Conservation (phyloP, 2,329 filamentous ascomycete genomes). For the Elsinoe arachidis region DNA sequence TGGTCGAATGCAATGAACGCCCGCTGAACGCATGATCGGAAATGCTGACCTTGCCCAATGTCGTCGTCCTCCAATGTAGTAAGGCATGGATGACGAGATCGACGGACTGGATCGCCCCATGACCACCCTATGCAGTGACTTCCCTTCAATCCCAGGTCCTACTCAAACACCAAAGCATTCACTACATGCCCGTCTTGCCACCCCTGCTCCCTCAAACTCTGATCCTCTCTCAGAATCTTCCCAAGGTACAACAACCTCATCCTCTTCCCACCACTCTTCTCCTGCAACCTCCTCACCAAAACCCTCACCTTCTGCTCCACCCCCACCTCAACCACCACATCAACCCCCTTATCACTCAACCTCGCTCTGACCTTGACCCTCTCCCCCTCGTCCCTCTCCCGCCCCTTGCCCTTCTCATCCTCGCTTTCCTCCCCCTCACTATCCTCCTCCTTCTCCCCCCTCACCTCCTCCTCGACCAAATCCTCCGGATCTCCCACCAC, state of each 20-base stretch:
- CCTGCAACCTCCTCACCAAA: conserved; percentile 54
- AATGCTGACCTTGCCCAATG: neutral
- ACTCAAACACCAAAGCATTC: conserved; percentile 59
- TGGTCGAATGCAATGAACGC: conserved; percentile 9
- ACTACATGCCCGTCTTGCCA: conserved; percentile 69
- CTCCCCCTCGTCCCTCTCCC: conserved; percentile 25
- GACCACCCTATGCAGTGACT: neutral
- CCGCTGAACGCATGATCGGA: conserved; percentile 9
- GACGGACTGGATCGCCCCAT: neutral
- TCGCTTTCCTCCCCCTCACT: conserved; percentile 23
- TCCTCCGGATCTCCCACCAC: conserved; percentile 37
- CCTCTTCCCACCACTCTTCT: conserved; percentile 54
- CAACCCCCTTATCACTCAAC: conserved; percentile 31
- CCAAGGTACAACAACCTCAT: conserved; percentile 74
- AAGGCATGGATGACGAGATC: no score
- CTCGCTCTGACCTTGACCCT: conserved; percentile 28
- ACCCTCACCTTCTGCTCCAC: conserved; percentile 50
- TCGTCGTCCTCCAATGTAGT: no score
- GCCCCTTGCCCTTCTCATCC: conserved; percentile 27
- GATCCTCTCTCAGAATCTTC: conserved; percentile 62
- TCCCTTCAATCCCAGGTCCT: neutral
- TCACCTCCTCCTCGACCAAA: conserved; percentile 25
- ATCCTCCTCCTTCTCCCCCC: conserved; percentile 21
- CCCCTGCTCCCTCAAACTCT: conserved; percentile 58
- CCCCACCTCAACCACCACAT: conserved; percentile 29